Evolutionary conservation across 2,329 filamentous ascomycete species (phyloP), one percentile per base, ranked within the genome.

Genomic region (Diaporthe caulivora): DNA sequence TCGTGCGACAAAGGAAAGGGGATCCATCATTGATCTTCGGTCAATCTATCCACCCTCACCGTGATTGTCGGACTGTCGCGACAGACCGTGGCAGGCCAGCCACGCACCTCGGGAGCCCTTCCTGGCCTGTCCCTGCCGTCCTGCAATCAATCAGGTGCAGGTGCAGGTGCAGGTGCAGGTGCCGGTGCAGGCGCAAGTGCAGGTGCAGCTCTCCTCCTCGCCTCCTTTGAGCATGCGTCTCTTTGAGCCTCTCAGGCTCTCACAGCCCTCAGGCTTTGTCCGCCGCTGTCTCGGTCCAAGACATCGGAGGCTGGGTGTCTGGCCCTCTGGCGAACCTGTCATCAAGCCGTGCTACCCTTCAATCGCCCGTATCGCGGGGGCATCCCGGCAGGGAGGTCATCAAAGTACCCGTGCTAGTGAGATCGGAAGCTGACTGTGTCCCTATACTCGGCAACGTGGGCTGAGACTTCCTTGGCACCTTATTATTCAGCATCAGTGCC

Each of bases 311-410:
- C 47, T 53, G 55, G 55, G 54, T 71, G 55, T 58, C 49, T 71
- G 69, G 69, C 21, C 21, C 37, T 47, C 57, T 74, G 34, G 64
- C 34, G 40, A 73, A 40, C 58, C 64, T 73, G 68, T 71, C 40
- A 54, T 31, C 11, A 31, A 54, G 42, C 54, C 49, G 62, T 40
- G 70, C 55, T 26, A 69, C 71, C 62, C 40, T 49, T 74, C 31
- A 74, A 51, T 62, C 55, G 24, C 15, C 6, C 29, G 4, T 17
- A 7, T 44, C 40, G 49, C 49, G 55, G 69, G 69, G 49, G n/a
- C 44, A 71, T 62, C 69, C 69, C 34, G n/a, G 69, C 34, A 44
- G 44, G 55, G 47, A 49, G 44, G 55, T 69, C 70, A 24, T 47
- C 44, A 55, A 68, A 60, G 26, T 57, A 21, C 68, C 68, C 15